phyloP scores from a whole-genome alignment of 2,329 filamentous ascomycete species.

The Apiospora malaysiana region DNA sequence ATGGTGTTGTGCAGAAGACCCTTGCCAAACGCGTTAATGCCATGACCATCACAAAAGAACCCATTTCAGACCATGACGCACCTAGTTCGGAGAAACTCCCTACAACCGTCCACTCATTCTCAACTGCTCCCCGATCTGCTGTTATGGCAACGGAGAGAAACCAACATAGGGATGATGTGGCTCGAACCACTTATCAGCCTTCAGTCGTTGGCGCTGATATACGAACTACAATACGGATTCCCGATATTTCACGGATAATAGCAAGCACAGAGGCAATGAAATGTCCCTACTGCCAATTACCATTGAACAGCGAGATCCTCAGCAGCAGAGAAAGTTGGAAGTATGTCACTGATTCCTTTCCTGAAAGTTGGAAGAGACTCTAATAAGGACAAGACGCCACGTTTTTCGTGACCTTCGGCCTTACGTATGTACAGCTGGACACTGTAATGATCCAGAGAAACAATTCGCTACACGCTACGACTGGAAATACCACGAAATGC shows the following conservation, averaged over 20 bases:
- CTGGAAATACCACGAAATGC: no score
- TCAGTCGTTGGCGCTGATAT: neutral
- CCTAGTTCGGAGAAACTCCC: neutral
- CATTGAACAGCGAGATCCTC: neutral
- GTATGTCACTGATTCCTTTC: neutral
- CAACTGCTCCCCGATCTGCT: neutral
- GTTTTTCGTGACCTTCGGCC: neutral
- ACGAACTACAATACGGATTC: neutral
- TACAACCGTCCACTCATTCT: neutral
- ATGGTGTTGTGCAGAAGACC: no score
- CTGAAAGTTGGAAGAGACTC: neutral
- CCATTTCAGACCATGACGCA: neutral
- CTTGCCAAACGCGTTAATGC: no score
- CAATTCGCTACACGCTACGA: no score
- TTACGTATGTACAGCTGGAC: neutral
- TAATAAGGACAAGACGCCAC: neutral
- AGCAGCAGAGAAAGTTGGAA: neutral
- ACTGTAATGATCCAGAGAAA: neutral
- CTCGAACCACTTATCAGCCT: neutral
- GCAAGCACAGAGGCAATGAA: neutral
- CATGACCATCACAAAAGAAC: neutral
- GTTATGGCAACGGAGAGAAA: neutral
- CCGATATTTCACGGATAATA: neutral
- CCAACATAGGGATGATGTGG: neutral
- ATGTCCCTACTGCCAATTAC: neutral